A percentile compares a stretch with the other conserved stretches of the same genome.
These are phyloP conservation scores for Magnusiomyces tetraspermus DNA, from an alignment of 1,139 yeast species.

Conservation along the genomic window DNA sequence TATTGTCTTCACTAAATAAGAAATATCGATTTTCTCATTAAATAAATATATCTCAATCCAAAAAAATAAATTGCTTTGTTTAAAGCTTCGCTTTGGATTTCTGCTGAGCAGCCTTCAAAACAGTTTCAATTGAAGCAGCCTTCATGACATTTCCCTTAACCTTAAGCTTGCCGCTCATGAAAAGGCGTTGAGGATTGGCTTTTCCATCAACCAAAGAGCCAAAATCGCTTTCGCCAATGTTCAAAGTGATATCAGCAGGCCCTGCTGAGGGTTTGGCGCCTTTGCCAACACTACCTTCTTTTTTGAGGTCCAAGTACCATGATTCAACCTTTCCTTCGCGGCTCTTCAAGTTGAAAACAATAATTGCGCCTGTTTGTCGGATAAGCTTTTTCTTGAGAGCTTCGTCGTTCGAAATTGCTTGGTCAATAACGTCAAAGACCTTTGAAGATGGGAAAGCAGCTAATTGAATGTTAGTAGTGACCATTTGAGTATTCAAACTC, in stretches of 20 bases:
- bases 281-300: slow-evolving; percentile 47
- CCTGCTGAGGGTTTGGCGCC: slow-evolving; percentile 36
- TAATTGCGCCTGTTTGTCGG: slow-evolving; percentile 49
- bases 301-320: slow-evolving; percentile 66
- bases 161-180: slow-evolving; percentile 76
- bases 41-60: not conserved
- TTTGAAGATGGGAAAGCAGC: slow-evolving; percentile 35
- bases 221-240: slow-evolving; percentile 50
- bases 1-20: slow-evolving; percentile 30
- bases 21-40: slow-evolving; percentile 2
- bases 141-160: slow-evolving; percentile 86
- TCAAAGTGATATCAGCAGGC: slow-evolving; percentile 58
- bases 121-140: slow-evolving; percentile 68
- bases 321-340: slow-evolving; percentile 54
- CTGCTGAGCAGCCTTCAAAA: slow-evolving; percentile 54
- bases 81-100: slow-evolving; percentile 45
- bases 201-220: slow-evolving; percentile 65
- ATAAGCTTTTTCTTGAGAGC: slow-evolving; percentile 29
- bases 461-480: not conserved
- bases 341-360: slow-evolving; percentile 62
- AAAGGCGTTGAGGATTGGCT: slow-evolving; percentile 76
- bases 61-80: slow-evolving; percentile 6
- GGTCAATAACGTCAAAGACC: slow-evolving; percentile 33
- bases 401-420: slow-evolving; percentile 25
- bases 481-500: not conserved